phyloP scores from a whole-genome alignment of 331 rosid genomes.

The Erythrophleum ivorense region DNA sequence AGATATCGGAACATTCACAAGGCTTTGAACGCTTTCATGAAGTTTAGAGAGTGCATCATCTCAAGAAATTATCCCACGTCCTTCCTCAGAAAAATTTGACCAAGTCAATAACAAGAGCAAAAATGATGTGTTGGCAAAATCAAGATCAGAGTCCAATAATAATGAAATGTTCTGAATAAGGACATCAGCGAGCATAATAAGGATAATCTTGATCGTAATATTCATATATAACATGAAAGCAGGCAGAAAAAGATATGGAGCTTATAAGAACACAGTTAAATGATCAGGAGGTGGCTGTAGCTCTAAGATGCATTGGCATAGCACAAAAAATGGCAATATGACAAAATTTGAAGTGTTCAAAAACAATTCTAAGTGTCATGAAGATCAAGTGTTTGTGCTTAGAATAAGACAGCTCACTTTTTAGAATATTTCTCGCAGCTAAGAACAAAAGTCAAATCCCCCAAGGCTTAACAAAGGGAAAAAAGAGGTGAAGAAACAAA shows the following conservation, averaged over 20 bases:
- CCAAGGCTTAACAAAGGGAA: no score
- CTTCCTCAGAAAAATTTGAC: neutral
- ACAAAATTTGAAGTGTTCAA: neutral
- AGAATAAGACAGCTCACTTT: neutral
- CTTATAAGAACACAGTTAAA: neutral
- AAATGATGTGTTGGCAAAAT: neutral
- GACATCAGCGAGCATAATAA: neutral
- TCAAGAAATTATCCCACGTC: neutral
- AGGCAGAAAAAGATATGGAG: no score
- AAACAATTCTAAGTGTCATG: neutral
- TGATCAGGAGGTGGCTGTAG: neutral
- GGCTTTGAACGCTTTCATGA: neutral
- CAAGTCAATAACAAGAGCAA: neutral
- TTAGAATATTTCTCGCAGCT: neutral
- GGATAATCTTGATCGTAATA: neutral
- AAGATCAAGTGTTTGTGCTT: neutral
- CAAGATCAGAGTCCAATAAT: neutral
- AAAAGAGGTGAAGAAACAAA: slow-evolving; percentile 16
- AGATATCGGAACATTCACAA: neutral
- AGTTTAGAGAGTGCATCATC: neutral
- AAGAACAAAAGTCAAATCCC: neutral
- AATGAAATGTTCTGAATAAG: neutral
- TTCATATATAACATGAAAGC: neutral
- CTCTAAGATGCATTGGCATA: neutral
- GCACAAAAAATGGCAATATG: neutral